A percentile compares a stretch with the other conserved stretches of the same genome.
These are phyloP conservation scores for Royoungia palumana DNA, from an alignment of 768 basidiomycete species.

Conservation along the genomic window DNA sequence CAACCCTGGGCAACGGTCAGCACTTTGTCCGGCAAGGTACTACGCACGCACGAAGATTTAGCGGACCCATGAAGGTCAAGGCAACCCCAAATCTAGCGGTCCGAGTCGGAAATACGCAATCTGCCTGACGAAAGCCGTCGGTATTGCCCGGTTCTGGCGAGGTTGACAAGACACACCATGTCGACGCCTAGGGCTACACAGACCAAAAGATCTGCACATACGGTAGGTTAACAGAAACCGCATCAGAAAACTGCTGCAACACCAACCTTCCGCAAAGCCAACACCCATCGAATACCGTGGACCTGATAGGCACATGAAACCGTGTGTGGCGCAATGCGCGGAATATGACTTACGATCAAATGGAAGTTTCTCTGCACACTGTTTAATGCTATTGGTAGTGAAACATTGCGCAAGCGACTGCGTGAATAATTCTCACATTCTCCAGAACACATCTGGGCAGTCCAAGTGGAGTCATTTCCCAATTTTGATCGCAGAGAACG, in stretches of 20 bases:
- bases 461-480: conserved; percentile 6
- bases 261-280: conserved; percentile 83
- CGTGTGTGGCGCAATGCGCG: neutral
- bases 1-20: conserved; percentile 35
- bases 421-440: conserved; percentile 51
- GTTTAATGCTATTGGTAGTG: conserved; percentile 57
- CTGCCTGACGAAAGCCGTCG: conserved; percentile 51
- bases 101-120: conserved; percentile 91
- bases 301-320: conserved; percentile 41
- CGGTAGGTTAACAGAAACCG: neutral
- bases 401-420: conserved; percentile 1
- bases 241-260: neutral
- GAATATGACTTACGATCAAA: conserved; percentile 56
- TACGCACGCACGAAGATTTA: conserved; percentile 65
- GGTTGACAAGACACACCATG: conserved; percentile 53
- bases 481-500: conserved; percentile 10
- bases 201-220: conserved; percentile 68
- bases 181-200: conserved; percentile 91
- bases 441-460: conserved; percentile 72
- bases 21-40: neutral
- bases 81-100: conserved; percentile 92
- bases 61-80: conserved; percentile 72
- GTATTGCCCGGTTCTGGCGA: neutral
- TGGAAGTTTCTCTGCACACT: conserved; percentile 77
- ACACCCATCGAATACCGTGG: conserved; percentile 93